A percentile compares a stretch with the other conserved stretches of the same genome.
These are phyloP conservation scores for Salix dunnii DNA, from an alignment of 345 rosid species.

Conservation along the genomic window DNA sequence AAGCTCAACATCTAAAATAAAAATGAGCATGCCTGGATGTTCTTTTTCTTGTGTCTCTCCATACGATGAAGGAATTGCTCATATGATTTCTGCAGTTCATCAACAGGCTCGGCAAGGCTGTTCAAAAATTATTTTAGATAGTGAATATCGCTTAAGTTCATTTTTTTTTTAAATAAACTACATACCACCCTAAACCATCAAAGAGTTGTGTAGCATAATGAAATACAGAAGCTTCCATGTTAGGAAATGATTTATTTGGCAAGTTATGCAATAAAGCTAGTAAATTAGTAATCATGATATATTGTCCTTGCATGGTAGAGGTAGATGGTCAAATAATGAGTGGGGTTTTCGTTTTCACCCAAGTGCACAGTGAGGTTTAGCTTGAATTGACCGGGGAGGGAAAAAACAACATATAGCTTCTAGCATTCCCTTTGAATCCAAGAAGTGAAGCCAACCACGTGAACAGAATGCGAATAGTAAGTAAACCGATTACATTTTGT, in stretches of 20 bases:
- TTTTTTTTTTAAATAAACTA: neutral
- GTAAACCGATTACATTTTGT: neutral
- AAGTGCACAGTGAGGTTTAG: neutral
- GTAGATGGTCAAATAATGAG: neutral
- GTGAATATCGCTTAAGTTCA: conserved; percentile 6
- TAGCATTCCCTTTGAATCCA: neutral
- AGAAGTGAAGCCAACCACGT: neutral
- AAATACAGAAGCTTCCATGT: neutral
- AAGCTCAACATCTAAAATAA: conserved; percentile 12
- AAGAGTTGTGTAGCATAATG: neutral
- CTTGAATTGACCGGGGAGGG: neutral
- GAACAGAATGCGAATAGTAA: neutral
- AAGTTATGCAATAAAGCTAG: neutral
- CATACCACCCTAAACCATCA: neutral
- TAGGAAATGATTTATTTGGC: neutral
- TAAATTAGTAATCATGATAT: neutral
- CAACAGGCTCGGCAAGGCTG: conserved; percentile 86
- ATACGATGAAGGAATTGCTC: conserved; percentile 72
- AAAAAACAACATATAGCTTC: neutral
- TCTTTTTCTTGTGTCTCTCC: conserved; percentile 64
- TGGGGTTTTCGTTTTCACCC: neutral
- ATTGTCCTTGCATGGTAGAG: neutral
- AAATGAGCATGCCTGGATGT: conserved; percentile 45
- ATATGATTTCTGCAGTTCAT: conserved; percentile 79
- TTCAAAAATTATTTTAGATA: conserved; percentile 8